Conservation (phyloP, 2,329 filamentous ascomycete genomes). For the Pezicula carpinea region DNA sequence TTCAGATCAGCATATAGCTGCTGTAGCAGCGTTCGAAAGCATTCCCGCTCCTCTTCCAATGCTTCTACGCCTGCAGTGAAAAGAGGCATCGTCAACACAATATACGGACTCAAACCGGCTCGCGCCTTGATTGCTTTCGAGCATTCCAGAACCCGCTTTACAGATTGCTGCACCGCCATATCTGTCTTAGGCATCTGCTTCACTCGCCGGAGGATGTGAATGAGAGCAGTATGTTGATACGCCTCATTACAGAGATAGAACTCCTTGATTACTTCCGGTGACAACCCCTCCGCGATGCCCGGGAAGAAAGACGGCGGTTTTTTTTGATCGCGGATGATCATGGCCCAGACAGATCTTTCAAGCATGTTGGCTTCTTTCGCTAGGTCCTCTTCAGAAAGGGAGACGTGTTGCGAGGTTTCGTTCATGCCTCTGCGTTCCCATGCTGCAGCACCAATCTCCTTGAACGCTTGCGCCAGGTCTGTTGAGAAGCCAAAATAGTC, state of each 20-base stretch:
- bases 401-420: not conserved
- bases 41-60: conserved; percentile 4
- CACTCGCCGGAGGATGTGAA: conserved; percentile 1
- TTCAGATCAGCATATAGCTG: conserved; percentile 34
- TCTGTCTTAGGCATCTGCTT: not conserved
- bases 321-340: not conserved
- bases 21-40: conserved; percentile 19
- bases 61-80: conserved; percentile 7
- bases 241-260: conserved; percentile 8
- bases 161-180: not conserved
- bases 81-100: conserved; percentile 7
- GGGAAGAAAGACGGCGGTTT: conserved; percentile 27
- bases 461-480: conserved; percentile 32
- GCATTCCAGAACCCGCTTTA: conserved; percentile 4
- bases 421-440: not conserved
- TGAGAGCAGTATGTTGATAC: conserved; percentile 6
- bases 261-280: conserved; percentile 1
- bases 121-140: conserved; percentile 3
- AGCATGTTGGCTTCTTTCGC: conserved; percentile 1
- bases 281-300: conserved; percentile 4
- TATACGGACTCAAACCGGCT: conserved; percentile 7
- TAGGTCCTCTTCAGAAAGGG: not conserved
- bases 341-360: not conserved
- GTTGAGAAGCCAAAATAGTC: conserved; percentile 38
- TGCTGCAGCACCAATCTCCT: conserved; percentile 33